Conservation (phyloP, 108 stramenopile species). For the Asterionellopsis glacialis region DNA sequence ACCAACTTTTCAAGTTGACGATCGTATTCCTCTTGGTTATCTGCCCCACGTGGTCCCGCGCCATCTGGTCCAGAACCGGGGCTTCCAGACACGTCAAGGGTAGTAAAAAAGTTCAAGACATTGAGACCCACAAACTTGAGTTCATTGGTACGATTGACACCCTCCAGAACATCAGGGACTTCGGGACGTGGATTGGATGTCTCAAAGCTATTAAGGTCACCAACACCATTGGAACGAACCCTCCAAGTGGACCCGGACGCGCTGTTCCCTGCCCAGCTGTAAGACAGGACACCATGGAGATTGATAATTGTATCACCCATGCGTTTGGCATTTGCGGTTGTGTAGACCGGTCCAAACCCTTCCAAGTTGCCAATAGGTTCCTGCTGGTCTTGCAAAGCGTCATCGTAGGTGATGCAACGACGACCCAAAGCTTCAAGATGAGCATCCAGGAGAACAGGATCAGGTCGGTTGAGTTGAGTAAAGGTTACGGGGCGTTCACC, state of each 20-base stretch:
- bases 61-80: constrained; percentile 1
- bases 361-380: constrained; percentile 9
- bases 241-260: constrained; percentile 19
- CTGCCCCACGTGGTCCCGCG: constrained; percentile 21
- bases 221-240: constrained; percentile 11
- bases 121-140: constrained; percentile 22
- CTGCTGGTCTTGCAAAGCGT: constrained; percentile 11
- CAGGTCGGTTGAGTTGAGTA: constrained; percentile 26
- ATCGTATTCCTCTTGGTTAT: constrained; percentile 30
- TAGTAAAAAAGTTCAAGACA: constrained; percentile 37
- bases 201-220: constrained; percentile 8
- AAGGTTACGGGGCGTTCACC: constrained; percentile 16
- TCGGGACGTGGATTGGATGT: constrained; percentile 16
- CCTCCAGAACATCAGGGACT: constrained; percentile 11
- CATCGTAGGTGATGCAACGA: constrained; percentile 30
- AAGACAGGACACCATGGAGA: constrained; percentile 19
- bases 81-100: constrained; percentile 19
- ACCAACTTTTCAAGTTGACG: constrained; percentile 35
- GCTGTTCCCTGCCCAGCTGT: constrained; percentile 12
- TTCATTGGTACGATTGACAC: neutral
- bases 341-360: constrained; percentile 18
- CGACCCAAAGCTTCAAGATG: constrained; percentile 12
- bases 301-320: constrained; percentile 25
- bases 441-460: constrained; percentile 8
- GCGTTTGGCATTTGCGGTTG: constrained; percentile 11